Evolutionary conservation across 2,329 filamentous ascomycete species (phyloP).

Genomic region (Scytalidium lignicola): DNA sequence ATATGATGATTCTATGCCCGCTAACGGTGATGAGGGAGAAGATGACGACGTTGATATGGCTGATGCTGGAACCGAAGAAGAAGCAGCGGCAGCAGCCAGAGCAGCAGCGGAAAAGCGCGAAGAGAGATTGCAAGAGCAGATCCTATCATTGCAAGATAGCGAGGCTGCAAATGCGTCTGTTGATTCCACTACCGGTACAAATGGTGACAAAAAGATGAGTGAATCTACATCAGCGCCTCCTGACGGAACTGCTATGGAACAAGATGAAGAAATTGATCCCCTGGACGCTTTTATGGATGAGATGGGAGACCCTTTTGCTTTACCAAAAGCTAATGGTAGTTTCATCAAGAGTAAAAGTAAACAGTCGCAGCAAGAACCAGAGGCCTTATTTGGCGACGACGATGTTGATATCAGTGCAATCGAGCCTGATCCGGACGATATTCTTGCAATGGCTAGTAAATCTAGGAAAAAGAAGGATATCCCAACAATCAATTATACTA

Average conservation of each 20-base stretch:
- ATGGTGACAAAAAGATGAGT: conserved; percentile 29
- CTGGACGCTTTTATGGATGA: conserved; percentile 92
- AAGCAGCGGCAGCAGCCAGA: conserved; percentile 77
- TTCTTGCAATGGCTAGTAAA: conserved; percentile 55
- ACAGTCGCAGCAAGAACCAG: conserved; percentile 61
- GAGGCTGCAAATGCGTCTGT: conserved; percentile 39
- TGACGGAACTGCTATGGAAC: conserved; percentile 36
- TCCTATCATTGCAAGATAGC: conserved; percentile 25
- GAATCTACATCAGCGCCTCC: conserved; percentile 22
- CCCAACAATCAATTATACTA: conserved; percentile 79
- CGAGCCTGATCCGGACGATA: conserved; percentile 58
- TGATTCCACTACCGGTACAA: conserved; percentile 35
- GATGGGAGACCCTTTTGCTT: conserved; percentile 44
- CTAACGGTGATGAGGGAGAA: conserved; percentile 56
- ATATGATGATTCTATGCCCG: conserved; percentile 46
- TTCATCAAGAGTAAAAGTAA: conserved; percentile 29
- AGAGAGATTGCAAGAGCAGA: conserved; percentile 50
- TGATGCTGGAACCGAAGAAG: conserved; percentile 80
- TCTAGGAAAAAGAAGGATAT: conserved; percentile 88
- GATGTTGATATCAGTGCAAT: conserved; percentile 62
- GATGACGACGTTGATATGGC: conserved; percentile 63
- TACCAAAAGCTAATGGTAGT: conserved; percentile 29
- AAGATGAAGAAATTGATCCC: conserved; percentile 75
- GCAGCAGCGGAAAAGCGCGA: conserved; percentile 82
- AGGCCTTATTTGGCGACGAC: conserved; percentile 86